These are phyloP conservation scores for Tricholomella constricta DNA, from an alignment of 768 basidiomycete genomes.

Conservation along the genomic window DNA sequence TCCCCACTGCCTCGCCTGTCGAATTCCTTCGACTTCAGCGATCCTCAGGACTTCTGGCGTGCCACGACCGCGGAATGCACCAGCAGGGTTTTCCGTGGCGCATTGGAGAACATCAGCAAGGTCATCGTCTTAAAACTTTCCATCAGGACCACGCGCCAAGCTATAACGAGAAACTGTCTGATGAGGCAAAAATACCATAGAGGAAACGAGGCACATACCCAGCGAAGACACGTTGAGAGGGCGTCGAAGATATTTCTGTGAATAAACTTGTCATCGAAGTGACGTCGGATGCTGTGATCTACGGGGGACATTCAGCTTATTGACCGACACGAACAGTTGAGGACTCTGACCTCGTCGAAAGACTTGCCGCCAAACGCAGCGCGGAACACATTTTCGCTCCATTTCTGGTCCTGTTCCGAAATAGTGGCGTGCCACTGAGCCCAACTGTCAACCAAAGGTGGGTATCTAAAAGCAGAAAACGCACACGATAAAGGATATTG, in stretches of 20 bases:
- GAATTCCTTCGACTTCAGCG: slow-evolving; percentile 59
- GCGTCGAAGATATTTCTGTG: slow-evolving; percentile 19
- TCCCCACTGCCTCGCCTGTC: slow-evolving; percentile 57
- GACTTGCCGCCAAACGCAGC: slow-evolving; percentile 39
- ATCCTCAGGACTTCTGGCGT: slow-evolving; percentile 48
- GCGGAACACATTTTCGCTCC: slow-evolving; percentile 51
- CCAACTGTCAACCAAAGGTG: background rate
- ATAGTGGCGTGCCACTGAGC: slow-evolving; percentile 61
- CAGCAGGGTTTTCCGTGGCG: slow-evolving; percentile 48
- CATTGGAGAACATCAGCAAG: slow-evolving; percentile 48
- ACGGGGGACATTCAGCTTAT: too few relatives aligned
- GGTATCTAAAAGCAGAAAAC: slow-evolving; percentile 3
- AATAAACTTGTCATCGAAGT: slow-evolving; percentile 18
- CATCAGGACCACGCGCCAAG: slow-evolving; percentile 45
- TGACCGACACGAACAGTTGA: background rate
- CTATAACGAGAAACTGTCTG: slow-evolving; percentile 25
- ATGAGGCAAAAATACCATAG: background rate
- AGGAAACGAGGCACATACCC: slow-evolving; percentile 41
- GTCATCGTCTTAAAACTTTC: slow-evolving; percentile 53
- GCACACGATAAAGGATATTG: slow-evolving; percentile 49
- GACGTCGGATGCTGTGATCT: slow-evolving; percentile 31
- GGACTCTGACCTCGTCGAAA: slow-evolving; percentile 32
- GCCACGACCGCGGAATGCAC: slow-evolving; percentile 49
- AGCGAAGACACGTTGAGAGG: slow-evolving; percentile 46
- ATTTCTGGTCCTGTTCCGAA: slow-evolving; percentile 48